These are phyloP conservation scores for Hypoxylon perforatum DNA, from an alignment of 495 filamentous ascomycete species.

Conservation along the genomic window DNA sequence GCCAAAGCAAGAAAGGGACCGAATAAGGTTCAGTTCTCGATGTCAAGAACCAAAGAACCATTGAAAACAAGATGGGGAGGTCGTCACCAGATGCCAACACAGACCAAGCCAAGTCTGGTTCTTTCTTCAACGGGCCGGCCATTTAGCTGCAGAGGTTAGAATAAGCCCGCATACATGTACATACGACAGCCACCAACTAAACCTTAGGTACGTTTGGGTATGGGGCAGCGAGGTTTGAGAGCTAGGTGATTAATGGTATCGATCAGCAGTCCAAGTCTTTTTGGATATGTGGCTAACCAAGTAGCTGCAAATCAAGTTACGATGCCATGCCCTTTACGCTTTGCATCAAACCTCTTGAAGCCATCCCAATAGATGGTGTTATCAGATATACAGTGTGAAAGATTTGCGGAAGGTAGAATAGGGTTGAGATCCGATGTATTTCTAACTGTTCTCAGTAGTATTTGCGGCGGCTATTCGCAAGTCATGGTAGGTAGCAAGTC, in stretches of 20 bases:
- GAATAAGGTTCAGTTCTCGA: background rate
- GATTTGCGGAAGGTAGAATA: too few species aligned
- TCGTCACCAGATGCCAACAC: slow-evolving; percentile 15
- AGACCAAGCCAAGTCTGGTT: slow-evolving; percentile 25
- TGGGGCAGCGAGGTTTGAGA: background rate
- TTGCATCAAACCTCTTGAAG: background rate
- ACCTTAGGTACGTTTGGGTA: slow-evolving; percentile 3
- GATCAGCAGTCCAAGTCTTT: slow-evolving; percentile 7
- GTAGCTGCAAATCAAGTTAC: slow-evolving; percentile 18
- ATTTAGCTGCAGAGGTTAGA: slow-evolving; percentile 28
- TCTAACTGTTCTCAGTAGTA: too few species aligned
- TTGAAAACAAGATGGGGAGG: background rate
- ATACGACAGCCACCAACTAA: slow-evolving; percentile 5
- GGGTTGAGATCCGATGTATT: too few species aligned
- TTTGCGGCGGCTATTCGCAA: too few species aligned
- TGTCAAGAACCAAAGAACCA: background rate
- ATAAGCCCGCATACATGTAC: slow-evolving; percentile 23
- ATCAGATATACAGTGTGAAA: background rate
- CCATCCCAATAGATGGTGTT: background rate
- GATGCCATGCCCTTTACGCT: background rate
- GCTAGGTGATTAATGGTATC: slow-evolving; percentile 10
- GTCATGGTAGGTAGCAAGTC: background rate
- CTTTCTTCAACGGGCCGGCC: slow-evolving; percentile 30
- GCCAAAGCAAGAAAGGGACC: background rate
- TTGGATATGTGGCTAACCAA: slow-evolving; percentile 8